Percentiles rank a stretch among this genome's conserved stretches.
phyloP scores from a whole-genome alignment of 2,329 filamentous ascomycete species.

The Hypoxylon sp. region DNA sequence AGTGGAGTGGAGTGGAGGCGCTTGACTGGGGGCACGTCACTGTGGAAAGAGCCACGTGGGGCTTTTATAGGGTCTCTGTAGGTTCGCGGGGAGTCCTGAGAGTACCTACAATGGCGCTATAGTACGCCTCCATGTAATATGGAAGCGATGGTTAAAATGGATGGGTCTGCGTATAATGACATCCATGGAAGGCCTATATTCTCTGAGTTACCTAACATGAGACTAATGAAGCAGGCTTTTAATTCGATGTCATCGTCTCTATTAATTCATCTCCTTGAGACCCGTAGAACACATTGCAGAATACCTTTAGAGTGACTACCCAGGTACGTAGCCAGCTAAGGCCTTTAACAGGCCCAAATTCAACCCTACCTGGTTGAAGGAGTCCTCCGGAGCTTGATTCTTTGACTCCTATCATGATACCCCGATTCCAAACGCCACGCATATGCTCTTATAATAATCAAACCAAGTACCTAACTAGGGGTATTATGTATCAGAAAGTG shows the following conservation, averaged over 20 bases:
- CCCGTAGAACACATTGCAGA: neutral
- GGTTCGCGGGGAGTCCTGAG: slow-evolving; percentile 28
- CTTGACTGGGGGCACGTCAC: slow-evolving; percentile 29
- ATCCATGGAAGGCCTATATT: too few species aligned
- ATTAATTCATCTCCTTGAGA: neutral
- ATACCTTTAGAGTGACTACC: too few species aligned
- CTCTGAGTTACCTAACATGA: too few species aligned
- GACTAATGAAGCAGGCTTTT: too few species aligned
- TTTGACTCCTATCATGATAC: neutral
- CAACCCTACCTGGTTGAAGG: neutral
- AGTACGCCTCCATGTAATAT: slow-evolving; percentile 17
- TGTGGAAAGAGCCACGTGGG: slow-evolving; percentile 40
- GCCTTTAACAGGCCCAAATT: neutral
- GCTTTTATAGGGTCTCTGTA: slow-evolving; percentile 29
- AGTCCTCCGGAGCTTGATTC: neutral
- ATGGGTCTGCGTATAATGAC: neutral
- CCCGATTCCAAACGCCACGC: neutral
- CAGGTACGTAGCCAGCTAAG: neutral
- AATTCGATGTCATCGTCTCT: neutral
- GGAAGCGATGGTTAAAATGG: slow-evolving; percentile 13
- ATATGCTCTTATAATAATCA: slow-evolving; percentile 4
- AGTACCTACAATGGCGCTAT: slow-evolving; percentile 5
- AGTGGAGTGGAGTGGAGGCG: slow-evolving; percentile 1
- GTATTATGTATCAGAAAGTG: too few species aligned
- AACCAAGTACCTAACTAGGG: neutral